phyloP scores from a whole-genome alignment of 2,329 filamentous ascomycete genomes.

The Aspergillus phoenicis region DNA sequence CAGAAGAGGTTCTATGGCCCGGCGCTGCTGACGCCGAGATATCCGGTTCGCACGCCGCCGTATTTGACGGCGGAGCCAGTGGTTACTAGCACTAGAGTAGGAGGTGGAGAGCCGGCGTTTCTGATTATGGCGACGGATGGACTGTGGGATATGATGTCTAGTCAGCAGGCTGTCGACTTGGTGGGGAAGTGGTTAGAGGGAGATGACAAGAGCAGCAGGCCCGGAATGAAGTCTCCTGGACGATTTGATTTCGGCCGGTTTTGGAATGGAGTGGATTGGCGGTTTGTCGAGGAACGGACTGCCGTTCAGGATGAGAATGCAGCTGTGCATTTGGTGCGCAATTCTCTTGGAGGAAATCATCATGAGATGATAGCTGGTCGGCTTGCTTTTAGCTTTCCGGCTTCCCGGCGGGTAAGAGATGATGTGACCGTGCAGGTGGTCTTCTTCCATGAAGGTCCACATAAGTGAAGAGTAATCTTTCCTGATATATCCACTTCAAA shows the following conservation, averaged over 20 bases:
- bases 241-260: slow-evolving; percentile 29
- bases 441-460: slow-evolving; percentile 20
- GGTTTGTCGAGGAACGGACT: slow-evolving; percentile 48
- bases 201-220: slow-evolving; percentile 36
- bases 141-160: slow-evolving; percentile 64
- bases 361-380: slow-evolving; percentile 36
- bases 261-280: slow-evolving; percentile 27
- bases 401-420: slow-evolving; percentile 47
- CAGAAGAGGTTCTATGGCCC: slow-evolving; percentile 35
- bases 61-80: slow-evolving; percentile 70
- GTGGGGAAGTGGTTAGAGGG: slow-evolving; percentile 58
- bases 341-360: slow-evolving; percentile 55
- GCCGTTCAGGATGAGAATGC: slow-evolving; percentile 56
- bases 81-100: slow-evolving; percentile 59
- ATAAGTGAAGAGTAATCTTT: too few relatives aligned
- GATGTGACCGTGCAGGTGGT: slow-evolving; percentile 58
- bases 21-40: slow-evolving; percentile 47
- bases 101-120: slow-evolving; percentile 55
- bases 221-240: slow-evolving; percentile 21
- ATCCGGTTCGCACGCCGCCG: slow-evolving; percentile 55
- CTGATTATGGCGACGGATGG: slow-evolving; percentile 69
- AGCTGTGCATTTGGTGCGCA: slow-evolving; percentile 55
- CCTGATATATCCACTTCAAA: too few relatives aligned
- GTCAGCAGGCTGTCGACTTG: slow-evolving; percentile 59
- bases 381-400: slow-evolving; percentile 31